Evolutionary conservation across 2,329 filamentous ascomycete genomes (phyloP).

Genomic region (Ophiostoma tasmaniense): DNA sequence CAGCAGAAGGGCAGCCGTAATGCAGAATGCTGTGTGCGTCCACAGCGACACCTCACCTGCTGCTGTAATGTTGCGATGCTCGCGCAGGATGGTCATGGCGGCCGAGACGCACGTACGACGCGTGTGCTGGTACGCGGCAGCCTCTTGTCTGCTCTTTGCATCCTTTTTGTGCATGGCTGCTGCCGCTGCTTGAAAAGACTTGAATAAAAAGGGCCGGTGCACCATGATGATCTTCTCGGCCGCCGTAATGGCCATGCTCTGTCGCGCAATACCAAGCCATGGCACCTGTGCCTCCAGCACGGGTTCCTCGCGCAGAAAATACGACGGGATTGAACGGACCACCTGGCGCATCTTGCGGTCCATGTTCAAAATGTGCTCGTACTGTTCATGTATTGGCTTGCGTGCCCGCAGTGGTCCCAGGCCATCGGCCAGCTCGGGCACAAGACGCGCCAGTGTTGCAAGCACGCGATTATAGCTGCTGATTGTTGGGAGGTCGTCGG

Average conservation of each 20-base stretch:
- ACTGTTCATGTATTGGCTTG: conserved; percentile 26
- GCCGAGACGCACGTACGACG: conserved; percentile 30
- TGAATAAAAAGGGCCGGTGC: conserved; percentile 30
- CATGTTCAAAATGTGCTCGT: conserved; percentile 27
- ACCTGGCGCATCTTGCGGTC: conserved; percentile 29
- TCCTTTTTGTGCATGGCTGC: not conserved
- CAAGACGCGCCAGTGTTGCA: conserved; percentile 26
- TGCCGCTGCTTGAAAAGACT: conserved; percentile 24
- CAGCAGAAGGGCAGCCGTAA: conserved; percentile 23
- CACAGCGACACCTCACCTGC: conserved; percentile 23
- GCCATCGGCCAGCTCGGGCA: conserved; percentile 27
- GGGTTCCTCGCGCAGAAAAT: conserved; percentile 25
- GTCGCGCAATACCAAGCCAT: conserved; percentile 29
- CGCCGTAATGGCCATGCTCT: conserved; percentile 31
- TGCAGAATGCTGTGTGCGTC: conserved; percentile 26
- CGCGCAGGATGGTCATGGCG: conserved; percentile 29
- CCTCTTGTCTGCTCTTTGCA: not conserved
- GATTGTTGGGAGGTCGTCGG: conserved; percentile 18
- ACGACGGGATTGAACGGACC: conserved; percentile 27
- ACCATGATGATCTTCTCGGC: conserved; percentile 35
- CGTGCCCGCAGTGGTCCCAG: conserved; percentile 27
- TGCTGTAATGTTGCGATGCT: conserved; percentile 21
- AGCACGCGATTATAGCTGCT: conserved; percentile 26
- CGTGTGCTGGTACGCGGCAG: conserved; percentile 24
- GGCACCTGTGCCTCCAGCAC: conserved; percentile 23